phyloP scores from a whole-genome alignment of 2,329 filamentous ascomycete species.

The Sporothrix humicola region DNA sequence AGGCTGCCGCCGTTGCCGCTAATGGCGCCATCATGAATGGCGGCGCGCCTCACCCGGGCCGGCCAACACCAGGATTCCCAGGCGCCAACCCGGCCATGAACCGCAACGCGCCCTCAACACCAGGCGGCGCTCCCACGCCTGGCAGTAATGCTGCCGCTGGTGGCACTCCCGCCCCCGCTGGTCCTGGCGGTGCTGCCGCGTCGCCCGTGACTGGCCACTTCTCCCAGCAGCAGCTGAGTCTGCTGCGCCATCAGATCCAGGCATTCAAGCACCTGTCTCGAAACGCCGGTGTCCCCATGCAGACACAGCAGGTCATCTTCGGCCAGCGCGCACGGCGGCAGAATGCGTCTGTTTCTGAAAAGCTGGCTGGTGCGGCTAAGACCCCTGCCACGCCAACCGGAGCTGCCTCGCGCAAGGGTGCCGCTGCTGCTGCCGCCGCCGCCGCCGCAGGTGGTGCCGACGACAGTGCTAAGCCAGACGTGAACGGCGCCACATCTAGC shows the following conservation, averaged over 20 bases:
- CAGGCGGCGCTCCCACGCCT: constrained; percentile 36
- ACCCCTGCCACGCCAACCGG: neutral
- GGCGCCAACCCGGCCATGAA: constrained; percentile 39
- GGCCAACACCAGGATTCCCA: constrained; percentile 44
- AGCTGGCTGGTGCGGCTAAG: constrained; percentile 46
- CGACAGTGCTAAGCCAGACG: constrained; percentile 50
- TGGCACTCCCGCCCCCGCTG: neutral
- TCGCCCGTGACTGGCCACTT: constrained; percentile 63
- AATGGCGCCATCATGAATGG: constrained; percentile 51
- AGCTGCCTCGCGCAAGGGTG: constrained; percentile 23
- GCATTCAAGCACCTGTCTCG: constrained; percentile 91
- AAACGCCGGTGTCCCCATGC: constrained; percentile 78
- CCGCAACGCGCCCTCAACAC: constrained; percentile 25
- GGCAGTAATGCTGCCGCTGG: constrained; percentile 1
- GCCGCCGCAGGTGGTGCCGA: constrained; percentile 46
- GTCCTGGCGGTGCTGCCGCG: constrained; percentile 39
- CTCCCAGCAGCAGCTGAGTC: constrained; percentile 76
- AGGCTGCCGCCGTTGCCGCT: constrained; percentile 45
- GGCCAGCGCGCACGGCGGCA: constrained; percentile 71
- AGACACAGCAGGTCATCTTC: constrained; percentile 83
- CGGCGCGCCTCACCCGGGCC: constrained; percentile 41
- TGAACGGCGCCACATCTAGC: constrained; percentile 39
- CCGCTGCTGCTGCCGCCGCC: constrained; percentile 44
- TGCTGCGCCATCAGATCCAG: constrained; percentile 83
- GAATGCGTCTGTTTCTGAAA: constrained; percentile 55